Base-by-base conservation (phyloP, 768 basidiomycete species). In the Lactifluus volemus region DNA sequence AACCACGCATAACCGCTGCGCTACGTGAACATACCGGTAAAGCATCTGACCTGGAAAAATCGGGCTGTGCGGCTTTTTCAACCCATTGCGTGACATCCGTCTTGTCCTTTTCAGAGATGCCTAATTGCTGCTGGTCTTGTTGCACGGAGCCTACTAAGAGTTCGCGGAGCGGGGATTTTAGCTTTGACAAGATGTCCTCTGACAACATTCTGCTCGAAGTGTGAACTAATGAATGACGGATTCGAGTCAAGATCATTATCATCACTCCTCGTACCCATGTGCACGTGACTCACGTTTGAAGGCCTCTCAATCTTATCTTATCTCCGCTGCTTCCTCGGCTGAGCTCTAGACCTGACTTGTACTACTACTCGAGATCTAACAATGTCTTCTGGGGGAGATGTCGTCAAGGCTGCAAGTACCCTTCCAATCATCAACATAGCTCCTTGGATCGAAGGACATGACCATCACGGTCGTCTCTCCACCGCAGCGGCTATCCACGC, bases 341-440 rank as follows among this genome's bases (percentile, higher is more conserved):
- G 25, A 25, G 25, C 25, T 25, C 25, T 17, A 5, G 15, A 6
- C 17, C 5, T 17, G 38, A 6, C 15, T 42, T 42, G 14, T 42
- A 5, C 41, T 42, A 15, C 12, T 14, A 1, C 17, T 17, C 14
- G 41, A 42, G 41, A 14, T 42, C 29, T 25, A 19, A 39, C 15
- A 2, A 64, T 56, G 60, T 42, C 52, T 47, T 11, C 34, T 4
- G 48, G 29, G 25, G 25, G 30, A 1, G 30, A 4, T 0, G 11
- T 39, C 36, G n/a, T 49, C 14, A 60, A 60, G 47, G 54, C 51
- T 15, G 51, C 53, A 15, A 60, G 57, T 34, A 49, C 70, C 6
- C 78, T 93, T 4, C 91, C 91, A 2, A 79, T 92, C 49, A 89
- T 93, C 69, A 78, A 81, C 68, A 84, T 92, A 50, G 73, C 81